Percentiles rank a stretch among this genome's conserved stretches.
phyloP scores from a whole-genome alignment of 768 basidiomycete species.

The Termitomyces sp. region DNA sequence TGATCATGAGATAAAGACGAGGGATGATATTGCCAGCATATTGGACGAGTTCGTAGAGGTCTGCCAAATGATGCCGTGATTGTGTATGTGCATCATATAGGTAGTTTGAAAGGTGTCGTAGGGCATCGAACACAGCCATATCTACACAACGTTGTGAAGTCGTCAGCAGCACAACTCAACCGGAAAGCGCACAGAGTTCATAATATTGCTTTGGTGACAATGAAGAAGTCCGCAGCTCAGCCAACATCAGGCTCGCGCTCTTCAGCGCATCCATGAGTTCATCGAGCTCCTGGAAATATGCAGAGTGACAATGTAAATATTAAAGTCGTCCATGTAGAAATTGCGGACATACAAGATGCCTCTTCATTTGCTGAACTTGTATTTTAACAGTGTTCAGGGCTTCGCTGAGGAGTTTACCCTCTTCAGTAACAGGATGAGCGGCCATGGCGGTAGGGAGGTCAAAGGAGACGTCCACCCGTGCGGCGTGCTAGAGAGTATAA shows the following conservation, averaged over 20 bases:
- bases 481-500: not conserved
- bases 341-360: conserved; percentile 66
- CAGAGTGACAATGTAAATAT: not conserved
- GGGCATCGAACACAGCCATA: conserved; percentile 97
- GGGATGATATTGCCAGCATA: conserved; percentile 97
- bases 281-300: conserved; percentile 68
- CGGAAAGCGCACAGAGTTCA: conserved; percentile 73
- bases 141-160: conserved; percentile 40
- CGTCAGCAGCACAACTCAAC: not conserved
- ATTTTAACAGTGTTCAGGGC: conserved; percentile 83
- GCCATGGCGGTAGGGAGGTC: conserved; percentile 12
- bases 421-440: conserved; percentile 49
- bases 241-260: conserved; percentile 95
- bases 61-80: conserved; percentile 91
- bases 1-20: conserved; percentile 50
- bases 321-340: not conserved
- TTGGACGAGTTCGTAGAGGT: conserved; percentile 99
- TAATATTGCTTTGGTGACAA: conserved; percentile 97
- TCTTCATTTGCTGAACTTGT: conserved; percentile 92
- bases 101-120: conserved; percentile 93
- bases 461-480: conserved; percentile 6
- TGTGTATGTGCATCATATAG: conserved; percentile 37
- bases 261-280: conserved; percentile 99
- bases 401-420: conserved; percentile 82
- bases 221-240: conserved; percentile 89